Evolutionary conservation across 169 alveolate genomes (phyloP).

Genomic region (Besnoitia besnoiti): DNA sequence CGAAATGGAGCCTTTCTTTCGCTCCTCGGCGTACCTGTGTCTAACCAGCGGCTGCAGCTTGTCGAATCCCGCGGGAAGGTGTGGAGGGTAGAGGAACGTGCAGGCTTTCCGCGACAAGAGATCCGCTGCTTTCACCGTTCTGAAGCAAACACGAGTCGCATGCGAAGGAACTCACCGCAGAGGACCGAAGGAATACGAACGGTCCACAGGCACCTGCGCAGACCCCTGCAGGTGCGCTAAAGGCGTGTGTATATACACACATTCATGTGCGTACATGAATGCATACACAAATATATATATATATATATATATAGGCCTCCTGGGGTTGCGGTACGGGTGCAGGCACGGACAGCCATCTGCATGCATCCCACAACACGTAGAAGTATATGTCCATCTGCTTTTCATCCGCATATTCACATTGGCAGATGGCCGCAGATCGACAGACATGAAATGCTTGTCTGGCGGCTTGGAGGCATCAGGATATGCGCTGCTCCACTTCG

Average conservation of each 20-base stretch:
- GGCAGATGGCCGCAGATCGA: no score
- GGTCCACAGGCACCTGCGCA: no score
- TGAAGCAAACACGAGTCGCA: not conserved
- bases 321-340: no score
- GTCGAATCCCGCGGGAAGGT: constrained; percentile 52
- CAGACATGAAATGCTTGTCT: no score
- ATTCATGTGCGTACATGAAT: not conserved
- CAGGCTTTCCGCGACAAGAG: constrained; percentile 74
- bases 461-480: no score
- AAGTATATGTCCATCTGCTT: no score
- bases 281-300: not conserved
- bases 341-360: not conserved
- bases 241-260: not conserved
- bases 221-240: no score
- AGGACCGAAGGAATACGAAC: no score
- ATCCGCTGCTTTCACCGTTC: constrained; percentile 69
- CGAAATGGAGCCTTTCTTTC: not conserved
- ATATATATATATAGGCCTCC: not conserved
- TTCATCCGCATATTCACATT: no score
- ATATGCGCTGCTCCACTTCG: no score
- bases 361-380: no score
- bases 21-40: constrained; percentile 31
- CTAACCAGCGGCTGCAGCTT: constrained; percentile 56
- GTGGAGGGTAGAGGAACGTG: constrained; percentile 76
- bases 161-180: no score